phyloP scores from a whole-genome alignment of 2,329 filamentous ascomycete genomes.

The Mycosphaerelloides madeirae region DNA sequence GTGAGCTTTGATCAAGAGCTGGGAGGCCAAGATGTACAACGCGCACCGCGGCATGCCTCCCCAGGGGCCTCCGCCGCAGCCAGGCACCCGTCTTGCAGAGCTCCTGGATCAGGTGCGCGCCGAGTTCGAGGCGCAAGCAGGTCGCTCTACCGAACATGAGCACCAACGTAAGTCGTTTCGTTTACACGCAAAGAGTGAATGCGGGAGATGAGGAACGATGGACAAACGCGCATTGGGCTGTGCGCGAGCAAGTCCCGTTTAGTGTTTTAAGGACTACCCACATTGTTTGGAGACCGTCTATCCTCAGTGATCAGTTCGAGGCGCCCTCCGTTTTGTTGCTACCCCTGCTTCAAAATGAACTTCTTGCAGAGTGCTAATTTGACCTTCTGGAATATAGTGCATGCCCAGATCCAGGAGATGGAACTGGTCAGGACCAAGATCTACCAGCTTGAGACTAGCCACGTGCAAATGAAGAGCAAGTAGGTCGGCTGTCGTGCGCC shows the following conservation, averaged over 20 bases:
- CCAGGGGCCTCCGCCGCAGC: conserved; percentile 49
- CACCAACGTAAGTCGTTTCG: conserved; percentile 71
- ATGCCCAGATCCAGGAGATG: conserved; percentile 88
- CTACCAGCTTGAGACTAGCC: conserved; percentile 84
- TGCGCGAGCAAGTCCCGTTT: neutral
- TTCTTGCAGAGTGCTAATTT: conserved; percentile 11
- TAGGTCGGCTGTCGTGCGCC: conserved; percentile 44
- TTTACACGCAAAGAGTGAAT: neutral
- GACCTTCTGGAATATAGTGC: conserved; percentile 54
- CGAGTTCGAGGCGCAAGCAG: conserved; percentile 74
- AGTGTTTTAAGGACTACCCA: neutral
- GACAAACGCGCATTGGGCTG: neutral
- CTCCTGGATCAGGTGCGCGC: conserved; percentile 83
- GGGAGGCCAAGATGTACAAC: conserved; percentile 65
- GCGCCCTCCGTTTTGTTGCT: neutral
- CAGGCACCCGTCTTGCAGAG: conserved; percentile 75
- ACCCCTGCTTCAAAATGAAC: neutral
- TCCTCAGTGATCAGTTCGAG: too few species aligned
- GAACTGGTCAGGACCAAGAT: conserved; percentile 91
- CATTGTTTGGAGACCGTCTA: too few species aligned
- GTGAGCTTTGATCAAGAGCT: conserved; percentile 3
- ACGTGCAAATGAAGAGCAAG: conserved; percentile 87
- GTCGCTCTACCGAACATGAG: conserved; percentile 81
- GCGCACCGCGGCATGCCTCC: conserved; percentile 75
- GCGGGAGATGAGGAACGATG: neutral